A percentile compares a stretch with the other conserved stretches of the same genome.
Conservation (phyloP, 495 filamentous ascomycete genomes). For the Aspergillus saccharolyticus region DNA sequence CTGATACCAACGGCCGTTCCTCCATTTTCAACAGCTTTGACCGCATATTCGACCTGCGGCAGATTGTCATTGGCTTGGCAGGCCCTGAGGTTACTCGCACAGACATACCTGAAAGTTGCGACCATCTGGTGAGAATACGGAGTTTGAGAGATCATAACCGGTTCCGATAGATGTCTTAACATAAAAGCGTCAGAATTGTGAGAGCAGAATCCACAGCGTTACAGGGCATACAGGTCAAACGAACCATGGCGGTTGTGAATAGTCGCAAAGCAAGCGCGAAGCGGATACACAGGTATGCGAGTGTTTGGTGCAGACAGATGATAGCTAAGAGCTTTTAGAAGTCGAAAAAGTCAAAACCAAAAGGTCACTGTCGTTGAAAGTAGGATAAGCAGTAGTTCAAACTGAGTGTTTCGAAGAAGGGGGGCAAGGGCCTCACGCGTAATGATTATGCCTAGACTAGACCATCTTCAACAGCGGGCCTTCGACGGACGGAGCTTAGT, state of each 20-base stretch:
- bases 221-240: constrained; percentile 9
- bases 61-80: constrained; percentile 14
- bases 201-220: constrained; percentile 1
- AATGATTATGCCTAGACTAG: too few relatives aligned
- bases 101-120: constrained; percentile 82
- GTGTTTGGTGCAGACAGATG: not conserved
- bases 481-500: not conserved
- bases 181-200: constrained; percentile 9
- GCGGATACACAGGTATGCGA: not conserved
- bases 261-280: constrained; percentile 10
- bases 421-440: too few relatives aligned
- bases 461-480: too few relatives aligned
- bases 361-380: too few relatives aligned
- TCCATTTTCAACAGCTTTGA: constrained; percentile 97
- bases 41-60: constrained; percentile 83
- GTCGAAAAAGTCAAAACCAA: too few relatives aligned
- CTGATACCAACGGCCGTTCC: constrained; percentile 94
- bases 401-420: too few relatives aligned
- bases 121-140: constrained; percentile 97
- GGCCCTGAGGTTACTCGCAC: not conserved
- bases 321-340: not conserved
- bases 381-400: not conserved
- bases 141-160: constrained; percentile 98
- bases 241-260: constrained; percentile 30
- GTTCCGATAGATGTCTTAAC: constrained; percentile 96